These are phyloP conservation scores for Kwoniella sp. DNA, from an alignment of 768 basidiomycete genomes.

Conservation along the genomic window DNA sequence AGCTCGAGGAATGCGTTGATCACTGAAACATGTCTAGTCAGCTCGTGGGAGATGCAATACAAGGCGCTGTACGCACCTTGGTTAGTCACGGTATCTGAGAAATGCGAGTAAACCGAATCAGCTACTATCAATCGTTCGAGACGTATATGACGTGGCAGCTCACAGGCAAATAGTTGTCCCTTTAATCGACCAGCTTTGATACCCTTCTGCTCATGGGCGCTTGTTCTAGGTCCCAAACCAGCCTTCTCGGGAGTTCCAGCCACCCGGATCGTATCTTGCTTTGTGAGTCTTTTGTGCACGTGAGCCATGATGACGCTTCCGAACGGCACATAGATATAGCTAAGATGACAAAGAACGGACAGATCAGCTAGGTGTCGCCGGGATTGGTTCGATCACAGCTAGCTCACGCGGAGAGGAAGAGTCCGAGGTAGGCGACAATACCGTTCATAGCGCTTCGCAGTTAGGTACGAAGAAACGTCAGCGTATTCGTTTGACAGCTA, in stretches of 20 bases:
- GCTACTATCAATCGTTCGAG: not conserved
- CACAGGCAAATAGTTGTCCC: constrained; percentile 87
- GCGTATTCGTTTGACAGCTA: not conserved
- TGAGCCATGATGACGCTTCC: constrained; percentile 78
- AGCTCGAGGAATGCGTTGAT: constrained; percentile 77
- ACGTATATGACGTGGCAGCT: constrained; percentile 2
- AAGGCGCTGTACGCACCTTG: constrained; percentile 59
- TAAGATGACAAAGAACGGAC: constrained; percentile 10
- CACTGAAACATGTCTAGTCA: constrained; percentile 49
- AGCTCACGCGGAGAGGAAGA: constrained; percentile 80
- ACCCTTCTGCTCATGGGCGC: constrained; percentile 38
- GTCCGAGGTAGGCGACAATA: constrained; percentile 85
- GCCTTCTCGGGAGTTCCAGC: constrained; percentile 53
- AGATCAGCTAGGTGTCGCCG: constrained; percentile 12
- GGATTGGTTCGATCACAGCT: not conserved
- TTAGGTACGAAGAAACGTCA: constrained; percentile 4
- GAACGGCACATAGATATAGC: constrained; percentile 86
- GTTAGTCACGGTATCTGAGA: constrained; percentile 67
- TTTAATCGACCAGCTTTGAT: constrained; percentile 64
- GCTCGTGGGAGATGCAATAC: not conserved
- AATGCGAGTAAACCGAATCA: constrained; percentile 2
- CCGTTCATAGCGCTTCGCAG: constrained; percentile 66
- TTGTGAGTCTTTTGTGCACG: constrained; percentile 52
- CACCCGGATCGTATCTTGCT: constrained; percentile 39
- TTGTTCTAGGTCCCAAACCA: constrained; percentile 44